Percentiles rank a stretch among this genome's conserved stretches.
These are phyloP conservation scores for Lentinula detonsa DNA, from an alignment of 768 basidiomycete genomes.

Conservation along the genomic window DNA sequence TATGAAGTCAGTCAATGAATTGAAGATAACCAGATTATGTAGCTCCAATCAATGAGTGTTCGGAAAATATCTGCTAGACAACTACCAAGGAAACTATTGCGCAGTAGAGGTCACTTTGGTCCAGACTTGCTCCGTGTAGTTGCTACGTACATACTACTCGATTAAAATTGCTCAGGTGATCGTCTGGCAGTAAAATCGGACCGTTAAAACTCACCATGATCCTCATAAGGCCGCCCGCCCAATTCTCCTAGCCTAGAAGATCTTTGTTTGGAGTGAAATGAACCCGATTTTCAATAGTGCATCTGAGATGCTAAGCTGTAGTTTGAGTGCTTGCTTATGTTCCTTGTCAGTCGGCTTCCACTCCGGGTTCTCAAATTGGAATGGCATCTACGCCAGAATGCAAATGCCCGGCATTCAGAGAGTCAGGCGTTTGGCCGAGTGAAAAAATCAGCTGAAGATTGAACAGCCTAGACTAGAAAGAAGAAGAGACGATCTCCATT, in stretches of 20 bases:
- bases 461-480: neutral
- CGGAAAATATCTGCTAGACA: too few relatives aligned
- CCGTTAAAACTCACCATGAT: too few relatives aligned
- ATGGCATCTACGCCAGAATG: neutral
- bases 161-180: too few relatives aligned
- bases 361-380: neutral
- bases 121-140: too few relatives aligned
- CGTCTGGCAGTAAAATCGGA: too few relatives aligned
- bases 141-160: too few relatives aligned
- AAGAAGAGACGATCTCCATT: neutral
- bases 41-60: too few relatives aligned
- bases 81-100: too few relatives aligned
- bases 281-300: neutral
- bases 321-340: neutral
- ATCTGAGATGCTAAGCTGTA: neutral
- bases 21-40: too few relatives aligned
- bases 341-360: neutral
- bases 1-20: too few relatives aligned
- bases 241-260: neutral
- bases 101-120: too few relatives aligned
- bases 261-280: neutral
- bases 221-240: neutral
- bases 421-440: too few relatives aligned
- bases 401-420: neutral
- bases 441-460: neutral